Base-by-base conservation (phyloP, 768 basidiomycete species). In the Gloeopeniophorella convolvens region DNA sequence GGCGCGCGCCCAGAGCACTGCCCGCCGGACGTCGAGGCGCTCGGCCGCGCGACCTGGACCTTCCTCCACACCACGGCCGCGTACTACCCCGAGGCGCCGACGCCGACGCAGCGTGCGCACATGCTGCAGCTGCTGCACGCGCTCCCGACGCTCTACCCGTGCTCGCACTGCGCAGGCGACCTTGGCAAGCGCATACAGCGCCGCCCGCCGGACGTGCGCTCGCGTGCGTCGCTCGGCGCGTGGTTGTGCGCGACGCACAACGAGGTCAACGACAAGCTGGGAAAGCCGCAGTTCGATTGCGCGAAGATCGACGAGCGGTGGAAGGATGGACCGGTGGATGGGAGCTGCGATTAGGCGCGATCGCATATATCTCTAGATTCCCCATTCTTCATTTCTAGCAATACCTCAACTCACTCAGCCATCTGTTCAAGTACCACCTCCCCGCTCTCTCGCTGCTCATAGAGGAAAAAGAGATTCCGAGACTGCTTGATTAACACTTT, bases 201-300 rank as follows among this genome's bases (percentile, higher is more conserved):
- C 12, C 66, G 79, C 59, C 85, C 89, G 24, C 91, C 91, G 3
- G 85, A 92, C 60, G 88, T 95, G 16, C 83, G 79, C 55, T 77
- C 81, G 39, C 72, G 88, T 50, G 69, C 68, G 2, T 76, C 71
- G 44, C 67, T 97, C 60, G 87, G 84, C 60, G 70, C 72, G 59
- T 97, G 93, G 94, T 72, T 98, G 55, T 97, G 95, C 62, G 78
- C 86, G 67, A 72, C 87, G 60, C 95, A 98, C 65, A 98, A 98
- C 61, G 85, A 86, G 62, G 93, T 97, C 49, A 98, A 95, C 61
- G 73, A 74, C 63, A 79, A 82, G 66, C 70, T 97, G 28, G 91
- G 92, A 34, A 97, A 96, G 75, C 72, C 74, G 50, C 65, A 36
- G 45, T 97, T 97, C 67, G 82, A 91, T 65, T 98, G 95, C 64